phyloP scores from a whole-genome alignment of 2,329 filamentous ascomycete species.

The Cyanodermella asteris region DNA sequence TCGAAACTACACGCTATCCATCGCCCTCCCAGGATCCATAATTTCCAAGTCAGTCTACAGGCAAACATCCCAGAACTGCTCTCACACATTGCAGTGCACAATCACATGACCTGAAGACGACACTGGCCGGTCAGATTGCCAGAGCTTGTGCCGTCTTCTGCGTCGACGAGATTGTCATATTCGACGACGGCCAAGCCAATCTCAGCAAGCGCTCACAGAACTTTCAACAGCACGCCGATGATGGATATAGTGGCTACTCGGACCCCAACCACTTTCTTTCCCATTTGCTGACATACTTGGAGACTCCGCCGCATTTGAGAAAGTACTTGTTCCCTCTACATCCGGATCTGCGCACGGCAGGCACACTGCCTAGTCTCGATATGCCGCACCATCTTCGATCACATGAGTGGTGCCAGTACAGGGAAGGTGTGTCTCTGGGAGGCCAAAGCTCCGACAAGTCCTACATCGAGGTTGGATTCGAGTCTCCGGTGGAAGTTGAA shows the following conservation, averaged over 20 bases:
- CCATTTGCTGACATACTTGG: slow-evolving; percentile 60
- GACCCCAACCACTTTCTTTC: slow-evolving; percentile 63
- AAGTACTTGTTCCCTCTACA: slow-evolving; percentile 56
- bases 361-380: slow-evolving; percentile 53
- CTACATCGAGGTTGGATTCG: too few species aligned
- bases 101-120: slow-evolving; percentile 54
- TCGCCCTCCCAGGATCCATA: slow-evolving; percentile 60
- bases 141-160: slow-evolving; percentile 65
- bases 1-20: slow-evolving; percentile 50
- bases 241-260: slow-evolving; percentile 41
- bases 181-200: slow-evolving; percentile 41
- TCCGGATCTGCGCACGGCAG: slow-evolving; percentile 52
- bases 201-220: slow-evolving; percentile 7
- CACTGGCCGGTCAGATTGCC: slow-evolving; percentile 52
- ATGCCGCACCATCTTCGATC: slow-evolving; percentile 65
- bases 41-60: slow-evolving; percentile 39
- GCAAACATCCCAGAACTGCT: slow-evolving; percentile 2
- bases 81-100: slow-evolving; percentile 30
- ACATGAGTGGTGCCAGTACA: slow-evolving; percentile 57
- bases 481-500: too few species aligned
- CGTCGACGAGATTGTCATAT: slow-evolving; percentile 66
- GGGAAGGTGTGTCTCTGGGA: slow-evolving; percentile 48
- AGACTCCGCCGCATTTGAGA: slow-evolving; percentile 65
- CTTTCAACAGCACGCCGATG: slow-evolving; percentile 19
- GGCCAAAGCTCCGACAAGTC: slow-evolving; percentile 19